Evolutionary conservation across 495 filamentous ascomycete genomes (phyloP).

Genomic region (Cercophora samala): DNA sequence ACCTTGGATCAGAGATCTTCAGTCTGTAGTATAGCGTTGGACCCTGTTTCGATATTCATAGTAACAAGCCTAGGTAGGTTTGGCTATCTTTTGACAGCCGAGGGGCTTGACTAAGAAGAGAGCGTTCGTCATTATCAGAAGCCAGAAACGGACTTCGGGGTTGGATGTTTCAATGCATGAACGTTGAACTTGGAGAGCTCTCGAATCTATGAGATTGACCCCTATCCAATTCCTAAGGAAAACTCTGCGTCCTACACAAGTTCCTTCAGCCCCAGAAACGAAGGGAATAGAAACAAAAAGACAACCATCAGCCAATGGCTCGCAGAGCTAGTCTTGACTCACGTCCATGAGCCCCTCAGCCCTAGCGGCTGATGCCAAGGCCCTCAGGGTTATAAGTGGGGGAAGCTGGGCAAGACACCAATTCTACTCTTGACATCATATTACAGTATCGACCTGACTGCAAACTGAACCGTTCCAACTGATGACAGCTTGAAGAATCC

Average conservation of each 20-base stretch:
- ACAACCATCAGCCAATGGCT: not conserved
- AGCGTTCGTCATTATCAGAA: not conserved
- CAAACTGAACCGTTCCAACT: not conserved
- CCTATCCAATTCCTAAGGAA: no score
- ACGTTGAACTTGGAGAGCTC: no score
- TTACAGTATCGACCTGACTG: no score
- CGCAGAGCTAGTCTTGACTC: not conserved
- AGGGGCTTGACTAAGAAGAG: not conserved
- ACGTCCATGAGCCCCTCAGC: not conserved
- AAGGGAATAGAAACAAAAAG: not conserved
- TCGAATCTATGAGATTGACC: no score
- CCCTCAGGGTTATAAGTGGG: not conserved
- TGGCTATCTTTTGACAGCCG: not conserved
- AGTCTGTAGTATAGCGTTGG: not conserved
- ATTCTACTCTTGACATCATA: not conserved
- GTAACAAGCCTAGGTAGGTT: not conserved
- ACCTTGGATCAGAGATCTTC: not conserved
- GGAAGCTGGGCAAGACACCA: not conserved
- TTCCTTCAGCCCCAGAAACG: not conserved
- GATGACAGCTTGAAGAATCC: conserved; percentile 16
- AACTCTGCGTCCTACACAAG: not conserved
- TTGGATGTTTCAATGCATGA: not conserved
- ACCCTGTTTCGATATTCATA: not conserved
- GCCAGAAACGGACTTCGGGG: not conserved
- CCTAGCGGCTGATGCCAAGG: not conserved